Conservation (phyloP, 176 grass and related monocot species). For the Musa acuminata region DNA sequence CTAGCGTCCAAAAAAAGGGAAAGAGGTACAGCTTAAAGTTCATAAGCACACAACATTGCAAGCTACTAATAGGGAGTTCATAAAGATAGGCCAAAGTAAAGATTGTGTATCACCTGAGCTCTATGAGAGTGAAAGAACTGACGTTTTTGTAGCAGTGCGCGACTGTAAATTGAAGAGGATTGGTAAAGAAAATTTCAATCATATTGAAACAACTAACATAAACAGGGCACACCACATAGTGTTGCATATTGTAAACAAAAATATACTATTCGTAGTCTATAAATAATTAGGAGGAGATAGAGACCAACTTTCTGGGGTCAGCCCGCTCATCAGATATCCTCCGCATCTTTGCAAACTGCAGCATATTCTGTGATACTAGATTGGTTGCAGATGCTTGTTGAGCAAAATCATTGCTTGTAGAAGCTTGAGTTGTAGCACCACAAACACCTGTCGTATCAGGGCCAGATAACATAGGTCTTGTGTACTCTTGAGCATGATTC, state of each 20-base stretch:
- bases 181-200: slow-evolving; percentile 5
- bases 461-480: slow-evolving; percentile 8
- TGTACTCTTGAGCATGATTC: slow-evolving; percentile 11
- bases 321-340: slow-evolving; percentile 49
- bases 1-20: neutral
- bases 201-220: neutral
- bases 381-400: slow-evolving; percentile 33
- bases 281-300: slow-evolving; percentile 18
- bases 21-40: neutral
- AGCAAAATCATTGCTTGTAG: slow-evolving; percentile 31
- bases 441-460: slow-evolving; percentile 19
- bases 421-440: slow-evolving; percentile 28
- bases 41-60: too few relatives aligned
- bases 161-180: slow-evolving; percentile 37
- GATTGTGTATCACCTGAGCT: slow-evolving; percentile 50
- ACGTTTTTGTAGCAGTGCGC: slow-evolving; percentile 47
- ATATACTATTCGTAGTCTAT: neutral
- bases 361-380: slow-evolving; percentile 37
- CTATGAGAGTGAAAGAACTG: slow-evolving; percentile 88
- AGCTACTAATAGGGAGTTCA: too few relatives aligned
- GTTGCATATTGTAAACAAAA: neutral
- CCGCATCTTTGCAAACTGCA: slow-evolving; percentile 69
- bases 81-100: neutral
- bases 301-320: slow-evolving; percentile 55
- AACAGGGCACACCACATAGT: neutral